Conservation (phyloP, 257 asterid genomes). For the Nicotiana attenuata region DNA sequence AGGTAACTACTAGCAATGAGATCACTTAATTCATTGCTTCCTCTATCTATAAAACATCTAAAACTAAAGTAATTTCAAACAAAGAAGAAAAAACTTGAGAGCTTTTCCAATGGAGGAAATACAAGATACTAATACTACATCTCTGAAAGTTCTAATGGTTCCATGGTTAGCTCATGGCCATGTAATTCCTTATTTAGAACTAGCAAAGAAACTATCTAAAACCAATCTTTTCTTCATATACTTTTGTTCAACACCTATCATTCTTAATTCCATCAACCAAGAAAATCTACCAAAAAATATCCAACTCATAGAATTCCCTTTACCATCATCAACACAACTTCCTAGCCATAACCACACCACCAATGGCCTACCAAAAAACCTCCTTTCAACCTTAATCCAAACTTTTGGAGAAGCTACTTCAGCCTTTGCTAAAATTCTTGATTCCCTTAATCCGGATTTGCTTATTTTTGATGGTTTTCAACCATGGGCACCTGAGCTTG, state of each 20-base stretch:
- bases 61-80: not conserved
- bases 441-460: constrained; percentile 27
- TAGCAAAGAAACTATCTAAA: constrained; percentile 39
- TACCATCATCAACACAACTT: constrained; percentile 27
- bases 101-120: constrained; percentile 16
- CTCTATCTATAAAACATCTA: not conserved
- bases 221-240: constrained; percentile 29
- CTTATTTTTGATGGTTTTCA: constrained; percentile 41
- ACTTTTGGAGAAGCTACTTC: constrained; percentile 23
- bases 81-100: not conserved
- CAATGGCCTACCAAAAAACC: constrained; percentile 32
- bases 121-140: not conserved
- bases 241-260: constrained; percentile 30
- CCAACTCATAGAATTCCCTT: constrained; percentile 23
- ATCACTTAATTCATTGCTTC: not conserved
- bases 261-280: constrained; percentile 25
- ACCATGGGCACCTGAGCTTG: constrained; percentile 47
- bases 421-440: constrained; percentile 21
- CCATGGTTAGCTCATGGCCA: constrained; percentile 57
- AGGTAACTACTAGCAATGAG: not conserved
- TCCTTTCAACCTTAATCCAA: constrained; percentile 22
- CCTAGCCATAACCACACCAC: constrained; percentile 40
- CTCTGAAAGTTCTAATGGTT: constrained; percentile 27
- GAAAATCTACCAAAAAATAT: constrained; percentile 30
- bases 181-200: constrained; percentile 36